phyloP scores from a whole-genome alignment of 1,139 yeast genomes.

The Geotrichum histeridarum region DNA sequence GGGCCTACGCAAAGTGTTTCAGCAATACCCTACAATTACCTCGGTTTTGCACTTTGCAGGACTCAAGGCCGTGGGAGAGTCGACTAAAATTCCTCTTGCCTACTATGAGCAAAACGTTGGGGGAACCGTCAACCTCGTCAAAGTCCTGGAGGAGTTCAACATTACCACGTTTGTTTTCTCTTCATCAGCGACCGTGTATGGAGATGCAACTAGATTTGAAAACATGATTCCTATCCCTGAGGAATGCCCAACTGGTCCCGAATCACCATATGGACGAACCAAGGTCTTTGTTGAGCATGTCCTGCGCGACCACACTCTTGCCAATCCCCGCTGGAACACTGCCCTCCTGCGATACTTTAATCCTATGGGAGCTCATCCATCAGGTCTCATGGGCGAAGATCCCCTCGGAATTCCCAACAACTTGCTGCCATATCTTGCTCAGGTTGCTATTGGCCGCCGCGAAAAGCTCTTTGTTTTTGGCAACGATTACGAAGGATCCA shows the following conservation, averaged over 20 bases:
- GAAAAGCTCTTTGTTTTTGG: slow-evolving; percentile 64
- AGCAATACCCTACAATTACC: slow-evolving; percentile 45
- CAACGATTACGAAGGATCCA: slow-evolving; percentile 54
- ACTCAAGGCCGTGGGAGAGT: slow-evolving; percentile 78
- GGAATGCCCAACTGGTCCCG: slow-evolving; percentile 69
- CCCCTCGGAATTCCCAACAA: slow-evolving; percentile 76
- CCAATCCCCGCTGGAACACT: slow-evolving; percentile 51
- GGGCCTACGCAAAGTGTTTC: slow-evolving; percentile 47
- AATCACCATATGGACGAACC: slow-evolving; percentile 74
- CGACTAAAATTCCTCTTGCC: slow-evolving; percentile 63
- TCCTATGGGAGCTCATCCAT: slow-evolving; percentile 83
- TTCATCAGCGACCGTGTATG: slow-evolving; percentile 80
- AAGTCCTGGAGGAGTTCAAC: slow-evolving; percentile 46
- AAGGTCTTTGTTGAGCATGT: slow-evolving; percentile 62
- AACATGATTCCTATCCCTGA: slow-evolving; percentile 79
- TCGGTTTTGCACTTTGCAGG: slow-evolving; percentile 84
- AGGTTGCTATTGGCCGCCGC: slow-evolving; percentile 70
- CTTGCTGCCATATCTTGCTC: slow-evolving; percentile 68
- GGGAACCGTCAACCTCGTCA: slow-evolving; percentile 59
- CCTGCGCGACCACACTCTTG: slow-evolving; percentile 51
- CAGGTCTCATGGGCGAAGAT: slow-evolving; percentile 75
- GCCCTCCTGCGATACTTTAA: slow-evolving; percentile 74
- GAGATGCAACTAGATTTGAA: slow-evolving; percentile 71
- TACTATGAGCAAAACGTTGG: slow-evolving; percentile 67
- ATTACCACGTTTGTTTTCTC: slow-evolving; percentile 65